These are phyloP conservation scores for Aegilops speltoides DNA, from an alignment of 176 grass and related monocot species.

Conservation along the genomic window DNA sequence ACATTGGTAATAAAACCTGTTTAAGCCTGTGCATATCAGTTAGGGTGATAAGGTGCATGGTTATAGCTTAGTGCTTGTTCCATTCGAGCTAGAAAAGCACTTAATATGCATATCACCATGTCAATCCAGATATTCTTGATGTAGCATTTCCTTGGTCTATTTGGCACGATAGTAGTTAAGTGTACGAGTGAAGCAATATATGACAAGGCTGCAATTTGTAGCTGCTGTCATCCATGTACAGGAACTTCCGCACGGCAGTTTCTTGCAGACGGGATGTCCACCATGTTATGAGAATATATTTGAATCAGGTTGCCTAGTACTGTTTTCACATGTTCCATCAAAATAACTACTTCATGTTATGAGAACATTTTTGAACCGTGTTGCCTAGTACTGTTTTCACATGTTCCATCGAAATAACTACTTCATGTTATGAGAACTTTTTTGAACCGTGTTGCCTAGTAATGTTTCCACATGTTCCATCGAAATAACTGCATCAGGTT, in stretches of 20 bases:
- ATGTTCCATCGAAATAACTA: neutral
- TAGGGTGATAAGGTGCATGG: neutral
- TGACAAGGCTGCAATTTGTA: neutral
- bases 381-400: neutral
- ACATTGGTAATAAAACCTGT: neutral
- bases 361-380: neutral
- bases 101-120: neutral
- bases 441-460: neutral
- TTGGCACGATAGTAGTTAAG: neutral
- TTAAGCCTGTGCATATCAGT: neutral
- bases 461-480: neutral
- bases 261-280: neutral
- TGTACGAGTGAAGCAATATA: neutral
- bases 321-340: neutral
- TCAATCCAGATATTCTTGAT: slow-evolving; percentile 9
- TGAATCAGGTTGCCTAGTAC: neutral
- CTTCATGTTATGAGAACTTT: neutral
- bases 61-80: neutral
- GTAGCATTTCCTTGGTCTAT: neutral
- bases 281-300: neutral
- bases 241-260: neutral
- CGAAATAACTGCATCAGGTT: neutral
- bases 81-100: neutral
- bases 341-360: neutral
- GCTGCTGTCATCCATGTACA: neutral